These are phyloP conservation scores for Colletotrichum phormii DNA, from an alignment of 2,329 filamentous ascomycete species.

Conservation along the genomic window DNA sequence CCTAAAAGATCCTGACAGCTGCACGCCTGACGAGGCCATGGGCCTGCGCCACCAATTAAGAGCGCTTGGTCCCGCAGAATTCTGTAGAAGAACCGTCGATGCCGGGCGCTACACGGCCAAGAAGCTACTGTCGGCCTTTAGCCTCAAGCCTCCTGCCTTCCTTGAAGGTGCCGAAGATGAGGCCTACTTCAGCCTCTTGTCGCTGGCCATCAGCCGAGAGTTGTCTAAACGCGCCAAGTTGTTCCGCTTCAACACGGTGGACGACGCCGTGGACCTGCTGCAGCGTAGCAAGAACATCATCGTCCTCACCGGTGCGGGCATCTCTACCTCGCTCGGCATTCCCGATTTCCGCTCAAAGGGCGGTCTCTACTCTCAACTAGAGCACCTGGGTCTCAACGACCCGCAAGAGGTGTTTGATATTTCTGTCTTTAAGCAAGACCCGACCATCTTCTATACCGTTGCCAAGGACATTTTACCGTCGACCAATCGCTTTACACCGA, in stretches of 20 bases:
- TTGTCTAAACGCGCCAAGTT: slow-evolving; percentile 86
- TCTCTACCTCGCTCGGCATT: slow-evolving; percentile 95
- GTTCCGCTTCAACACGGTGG: slow-evolving; percentile 82
- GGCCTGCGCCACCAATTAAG: slow-evolving; percentile 78
- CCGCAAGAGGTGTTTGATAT: slow-evolving; percentile 98
- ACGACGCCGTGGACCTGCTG: slow-evolving; percentile 86
- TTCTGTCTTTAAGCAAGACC: slow-evolving; percentile 84
- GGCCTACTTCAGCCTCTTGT: slow-evolving; percentile 79
- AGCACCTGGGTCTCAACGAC: slow-evolving; percentile 80
- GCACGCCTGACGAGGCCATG: slow-evolving; percentile 76
- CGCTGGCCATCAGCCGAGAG: slow-evolving; percentile 82
- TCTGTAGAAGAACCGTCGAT: slow-evolving; percentile 79
- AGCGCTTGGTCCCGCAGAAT: slow-evolving; percentile 80
- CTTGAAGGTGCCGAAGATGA: slow-evolving; percentile 80
- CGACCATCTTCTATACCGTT: slow-evolving; percentile 89
- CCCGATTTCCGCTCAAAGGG: slow-evolving; percentile 96
- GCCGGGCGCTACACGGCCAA: slow-evolving; percentile 78
- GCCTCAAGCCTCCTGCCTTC: slow-evolving; percentile 78
- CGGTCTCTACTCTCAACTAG: slow-evolving; percentile 89
- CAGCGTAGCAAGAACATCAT: slow-evolving; percentile 84
- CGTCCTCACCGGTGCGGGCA: slow-evolving; percentile 94
- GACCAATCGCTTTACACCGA: slow-evolving; percentile 85
- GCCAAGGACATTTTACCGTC: slow-evolving; percentile 91
- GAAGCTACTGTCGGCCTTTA: slow-evolving; percentile 89
- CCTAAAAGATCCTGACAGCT: slow-evolving; percentile 59